phyloP scores from a whole-genome alignment of 2,329 filamentous ascomycete genomes.

The Stagonosporopsis chrysanthemi region DNA sequence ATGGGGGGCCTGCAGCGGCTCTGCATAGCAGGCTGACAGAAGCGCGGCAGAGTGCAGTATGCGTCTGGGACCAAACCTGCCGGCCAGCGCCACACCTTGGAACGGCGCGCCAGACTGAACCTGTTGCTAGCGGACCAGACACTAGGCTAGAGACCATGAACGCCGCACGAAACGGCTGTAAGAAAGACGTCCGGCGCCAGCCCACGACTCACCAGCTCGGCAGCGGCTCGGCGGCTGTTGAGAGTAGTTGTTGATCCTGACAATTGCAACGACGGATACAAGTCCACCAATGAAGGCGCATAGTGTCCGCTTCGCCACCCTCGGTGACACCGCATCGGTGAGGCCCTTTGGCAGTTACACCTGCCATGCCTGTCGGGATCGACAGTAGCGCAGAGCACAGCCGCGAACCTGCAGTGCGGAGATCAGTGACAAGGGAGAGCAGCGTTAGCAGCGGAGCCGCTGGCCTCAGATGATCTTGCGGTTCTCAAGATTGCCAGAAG shows the following conservation, averaged over 20 bases:
- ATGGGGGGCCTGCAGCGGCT: conserved; percentile 16
- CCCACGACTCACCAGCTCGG: conserved; percentile 15
- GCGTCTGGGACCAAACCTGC: conserved; percentile 23
- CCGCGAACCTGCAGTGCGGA: conserved; percentile 16
- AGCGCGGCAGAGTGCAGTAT: conserved; percentile 20
- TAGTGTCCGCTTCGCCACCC: conserved; percentile 13
- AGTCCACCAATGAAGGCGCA: conserved; percentile 22
- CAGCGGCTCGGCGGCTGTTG: conserved; percentile 25
- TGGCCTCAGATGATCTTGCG: conserved; percentile 1
- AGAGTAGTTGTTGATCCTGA: conserved; percentile 25
- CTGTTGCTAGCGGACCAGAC: conserved; percentile 10
- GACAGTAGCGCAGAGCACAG: conserved; percentile 21
- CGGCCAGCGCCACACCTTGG: conserved; percentile 30
- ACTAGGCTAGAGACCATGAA: conserved; percentile 11
- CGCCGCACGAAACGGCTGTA: conserved; percentile 22
- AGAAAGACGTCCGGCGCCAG: conserved; percentile 18
- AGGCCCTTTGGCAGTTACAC: conserved; percentile 4
- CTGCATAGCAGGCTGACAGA: conserved; percentile 21
- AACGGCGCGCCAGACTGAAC: conserved; percentile 13
- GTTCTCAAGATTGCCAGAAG: neutral
- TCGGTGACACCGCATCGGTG: conserved; percentile 19
- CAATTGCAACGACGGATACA: conserved; percentile 10
- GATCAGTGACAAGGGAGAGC: conserved; percentile 17
- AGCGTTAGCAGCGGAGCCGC: neutral
- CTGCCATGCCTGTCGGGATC: conserved; percentile 18